Conservation (phyloP, 2,329 filamentous ascomycete genomes). For the Sclerotinia spermophila region DNA sequence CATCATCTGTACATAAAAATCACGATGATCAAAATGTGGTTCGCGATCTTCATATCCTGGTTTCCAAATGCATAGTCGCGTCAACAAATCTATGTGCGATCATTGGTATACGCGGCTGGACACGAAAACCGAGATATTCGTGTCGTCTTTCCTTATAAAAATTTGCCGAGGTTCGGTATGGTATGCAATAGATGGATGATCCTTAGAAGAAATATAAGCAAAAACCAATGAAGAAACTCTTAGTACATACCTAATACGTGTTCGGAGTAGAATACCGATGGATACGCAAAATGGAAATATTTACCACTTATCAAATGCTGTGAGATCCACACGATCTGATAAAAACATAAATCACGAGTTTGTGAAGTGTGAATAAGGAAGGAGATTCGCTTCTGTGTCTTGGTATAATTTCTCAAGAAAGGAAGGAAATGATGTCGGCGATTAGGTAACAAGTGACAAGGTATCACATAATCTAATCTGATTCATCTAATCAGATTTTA, state of each 20-base stretch:
- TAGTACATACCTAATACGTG: background rate
- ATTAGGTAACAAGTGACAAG: background rate
- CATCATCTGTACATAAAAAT: background rate
- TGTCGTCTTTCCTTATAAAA: background rate
- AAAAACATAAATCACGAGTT: background rate
- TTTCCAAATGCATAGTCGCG: background rate
- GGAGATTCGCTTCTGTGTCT: background rate
- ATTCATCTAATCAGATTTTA: conserved; percentile 8
- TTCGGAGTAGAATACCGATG: background rate
- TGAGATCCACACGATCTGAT: background rate
- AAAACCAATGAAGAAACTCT: background rate
- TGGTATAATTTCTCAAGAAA: background rate
- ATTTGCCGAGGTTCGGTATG: background rate
- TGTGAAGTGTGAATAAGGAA: background rate
- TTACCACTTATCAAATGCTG: background rate
- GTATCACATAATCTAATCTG: background rate
- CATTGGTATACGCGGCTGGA: background rate
- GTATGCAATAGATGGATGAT: background rate
- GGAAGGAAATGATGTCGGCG: background rate
- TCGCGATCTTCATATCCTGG: background rate
- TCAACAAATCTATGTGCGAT: background rate
- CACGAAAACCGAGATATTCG: background rate
- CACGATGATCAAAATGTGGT: background rate
- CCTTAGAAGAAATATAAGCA: background rate
- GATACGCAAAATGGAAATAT: background rate